A percentile compares a stretch with the other conserved stretches of the same genome.
These are phyloP conservation scores for Paecilomyces sp. DNA, from an alignment of 2,329 filamentous ascomycete species.

Conservation along the genomic window DNA sequence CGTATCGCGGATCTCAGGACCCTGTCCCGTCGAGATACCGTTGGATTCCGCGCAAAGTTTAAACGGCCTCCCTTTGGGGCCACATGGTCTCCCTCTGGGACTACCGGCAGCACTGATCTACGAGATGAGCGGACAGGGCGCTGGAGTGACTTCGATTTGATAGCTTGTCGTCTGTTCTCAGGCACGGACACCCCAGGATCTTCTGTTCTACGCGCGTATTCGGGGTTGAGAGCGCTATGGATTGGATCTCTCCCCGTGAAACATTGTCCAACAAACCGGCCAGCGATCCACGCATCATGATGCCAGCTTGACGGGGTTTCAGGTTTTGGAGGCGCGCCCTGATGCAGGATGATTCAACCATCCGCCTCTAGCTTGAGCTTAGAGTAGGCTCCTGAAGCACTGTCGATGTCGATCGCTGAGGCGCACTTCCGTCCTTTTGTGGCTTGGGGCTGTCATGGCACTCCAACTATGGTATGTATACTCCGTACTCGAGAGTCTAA, in stretches of 20 bases:
- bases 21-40: not conserved
- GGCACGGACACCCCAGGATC: not conserved
- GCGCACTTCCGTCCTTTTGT: not conserved
- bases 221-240: not conserved
- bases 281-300: not conserved
- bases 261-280: not conserved
- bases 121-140: not conserved
- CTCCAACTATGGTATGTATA: not conserved
- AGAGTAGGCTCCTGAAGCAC: not conserved
- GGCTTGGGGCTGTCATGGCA: not conserved
- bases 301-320: not conserved
- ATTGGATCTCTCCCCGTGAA: not conserved
- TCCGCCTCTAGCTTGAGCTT: not conserved
- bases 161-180: not conserved
- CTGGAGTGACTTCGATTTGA: not conserved
- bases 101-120: not conserved
- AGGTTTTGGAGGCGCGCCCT: not conserved
- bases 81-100: not conserved
- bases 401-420: not conserved
- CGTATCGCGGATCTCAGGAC: not conserved
- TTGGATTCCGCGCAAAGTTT: not conserved
- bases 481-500: not conserved
- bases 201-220: not conserved
- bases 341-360: not conserved
- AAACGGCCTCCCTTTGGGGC: not conserved